Evolutionary conservation across 192 early-diverging fungal genomes (phyloP), one percentile per base, ranked within the genome.

Genomic region (Backusella circina): DNA sequence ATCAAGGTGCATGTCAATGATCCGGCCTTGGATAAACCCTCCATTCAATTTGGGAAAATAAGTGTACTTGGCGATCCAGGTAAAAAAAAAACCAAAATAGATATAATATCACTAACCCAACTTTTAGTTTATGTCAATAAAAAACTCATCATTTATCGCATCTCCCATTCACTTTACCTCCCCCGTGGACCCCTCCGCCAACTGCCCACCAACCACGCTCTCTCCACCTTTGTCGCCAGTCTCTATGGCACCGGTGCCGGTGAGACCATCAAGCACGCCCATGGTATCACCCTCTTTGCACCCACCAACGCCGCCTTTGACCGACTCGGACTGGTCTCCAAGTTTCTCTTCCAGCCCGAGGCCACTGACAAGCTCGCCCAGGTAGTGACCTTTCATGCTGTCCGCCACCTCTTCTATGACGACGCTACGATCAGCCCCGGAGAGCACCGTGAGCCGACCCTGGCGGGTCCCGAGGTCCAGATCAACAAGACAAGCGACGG

Each of bases 241-340:
- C 78, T 91, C 75, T 84, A 76, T 23, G 79, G 83, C 4, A 87
- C 85, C 23, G 80, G 77, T 15, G 81, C 85, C 23, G 77, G 74
- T 4, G 75, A 83, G 9, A 75, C 82, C 26, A 75, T 92, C 33
- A 82, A 86, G 35, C 65, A 79, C 35, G 79, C 83, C 41, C 67
- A 83, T 3, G 88, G 88, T 13, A 79, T 91, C 13, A 93, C 91
- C 0, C 75, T 94, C 0, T 89, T 93, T 79, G 91, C 88, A 7
- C 92, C 92, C 0, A 89, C 82, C 31, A 81, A 83, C 21, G 72
- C 72, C 39, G 88, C 90, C 0, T 92, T 92, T 70, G 79, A 77
- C 1, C 82, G 83, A 35, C 77, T 93, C 13, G 91, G 86, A 8
- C 75, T 90, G n/a, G 74, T 94, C 18, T 84, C 79, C 57, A 80